Percentiles rank a stretch among this genome's conserved stretches.
These are phyloP conservation scores for Tuber indicum DNA, from an alignment of 495 filamentous ascomycete genomes.

Conservation along the genomic window DNA sequence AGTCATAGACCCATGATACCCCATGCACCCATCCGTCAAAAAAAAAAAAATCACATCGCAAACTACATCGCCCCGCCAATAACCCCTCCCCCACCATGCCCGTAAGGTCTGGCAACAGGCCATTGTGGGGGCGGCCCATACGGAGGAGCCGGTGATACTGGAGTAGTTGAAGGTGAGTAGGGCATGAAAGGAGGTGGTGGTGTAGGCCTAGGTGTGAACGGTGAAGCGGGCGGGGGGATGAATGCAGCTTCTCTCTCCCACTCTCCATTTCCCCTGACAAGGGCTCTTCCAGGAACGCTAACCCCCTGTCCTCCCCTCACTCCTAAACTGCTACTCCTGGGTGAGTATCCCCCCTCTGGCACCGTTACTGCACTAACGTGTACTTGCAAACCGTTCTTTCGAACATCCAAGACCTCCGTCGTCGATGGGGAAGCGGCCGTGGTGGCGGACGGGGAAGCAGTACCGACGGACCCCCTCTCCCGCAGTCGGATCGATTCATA, in stretches of 20 bases:
- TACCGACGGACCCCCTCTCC: constrained; percentile 12
- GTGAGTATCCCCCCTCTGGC: not conserved
- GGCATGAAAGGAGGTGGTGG: not conserved
- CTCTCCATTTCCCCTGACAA: not conserved
- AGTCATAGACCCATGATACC: constrained; percentile 5
- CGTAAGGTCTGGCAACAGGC: not conserved
- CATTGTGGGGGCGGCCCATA: not conserved
- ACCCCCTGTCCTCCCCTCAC: not conserved
- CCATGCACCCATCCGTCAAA: not conserved
- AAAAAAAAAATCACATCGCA: not conserved
- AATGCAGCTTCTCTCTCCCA: not conserved
- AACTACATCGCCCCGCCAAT: not conserved
- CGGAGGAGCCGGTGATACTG: not conserved
- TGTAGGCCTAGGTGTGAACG: not conserved
- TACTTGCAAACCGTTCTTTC: not conserved
- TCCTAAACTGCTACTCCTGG: not conserved
- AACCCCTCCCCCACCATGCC: not conserved
- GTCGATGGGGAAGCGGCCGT: not conserved
- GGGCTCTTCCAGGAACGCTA: not conserved
- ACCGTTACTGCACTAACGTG: not conserved
- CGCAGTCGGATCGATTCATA: constrained; percentile 30
- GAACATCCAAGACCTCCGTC: not conserved
- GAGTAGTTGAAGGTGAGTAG: not conserved
- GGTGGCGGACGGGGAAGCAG: not conserved
- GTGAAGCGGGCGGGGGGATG: not conserved